A percentile compares a stretch with the other conserved stretches of the same genome.
Evolutionary conservation across 2,329 filamentous ascomycete genomes (phyloP).

Genomic region (Beauveria pseudobassiana): DNA sequence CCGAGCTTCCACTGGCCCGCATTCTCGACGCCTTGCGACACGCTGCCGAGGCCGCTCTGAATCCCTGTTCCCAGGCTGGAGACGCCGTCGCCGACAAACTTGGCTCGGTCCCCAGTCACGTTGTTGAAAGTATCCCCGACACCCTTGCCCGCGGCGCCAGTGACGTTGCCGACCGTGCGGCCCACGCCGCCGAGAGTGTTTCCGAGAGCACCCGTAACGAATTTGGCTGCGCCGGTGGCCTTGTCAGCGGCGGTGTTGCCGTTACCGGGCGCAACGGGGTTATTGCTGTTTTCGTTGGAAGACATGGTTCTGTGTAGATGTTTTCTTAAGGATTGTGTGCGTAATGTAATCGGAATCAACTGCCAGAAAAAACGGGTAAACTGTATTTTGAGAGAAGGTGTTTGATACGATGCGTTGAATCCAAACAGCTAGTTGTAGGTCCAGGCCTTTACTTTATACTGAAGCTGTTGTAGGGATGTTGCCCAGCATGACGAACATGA

Average conservation of each 20-base stretch:
- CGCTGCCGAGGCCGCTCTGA: slow-evolving; percentile 39
- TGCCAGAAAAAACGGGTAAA: not conserved
- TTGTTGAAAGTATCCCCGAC: slow-evolving; percentile 48
- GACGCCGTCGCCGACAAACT: slow-evolving; percentile 48
- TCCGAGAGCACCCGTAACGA: slow-evolving; percentile 32
- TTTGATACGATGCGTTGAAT: not conserved
- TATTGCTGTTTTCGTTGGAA: slow-evolving; percentile 10
- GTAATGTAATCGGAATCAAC: not conserved
- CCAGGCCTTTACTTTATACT: not conserved
- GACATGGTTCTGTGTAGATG: slow-evolving; percentile 2
- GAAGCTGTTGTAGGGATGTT: not conserved
- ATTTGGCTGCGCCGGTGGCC: slow-evolving; percentile 28
- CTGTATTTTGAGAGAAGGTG: not conserved
- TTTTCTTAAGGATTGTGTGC: not conserved
- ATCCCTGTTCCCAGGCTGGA: slow-evolving; percentile 45
- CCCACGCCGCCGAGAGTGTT: slow-evolving; percentile 34
- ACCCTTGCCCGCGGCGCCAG: slow-evolving; percentile 47
- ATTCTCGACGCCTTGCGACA: slow-evolving; percentile 49
- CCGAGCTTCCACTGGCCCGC: slow-evolving; percentile 48
- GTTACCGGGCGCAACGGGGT: slow-evolving; percentile 18
- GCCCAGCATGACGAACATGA: slow-evolving; percentile 8
- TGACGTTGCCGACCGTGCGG: slow-evolving; percentile 33
- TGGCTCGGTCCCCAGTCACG: slow-evolving; percentile 45
- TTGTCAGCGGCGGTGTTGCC: slow-evolving; percentile 21
- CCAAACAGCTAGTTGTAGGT: not conserved